These are phyloP conservation scores for Zymoseptoria passerinii DNA, from an alignment of 2,329 filamentous ascomycete genomes.

Conservation along the genomic window DNA sequence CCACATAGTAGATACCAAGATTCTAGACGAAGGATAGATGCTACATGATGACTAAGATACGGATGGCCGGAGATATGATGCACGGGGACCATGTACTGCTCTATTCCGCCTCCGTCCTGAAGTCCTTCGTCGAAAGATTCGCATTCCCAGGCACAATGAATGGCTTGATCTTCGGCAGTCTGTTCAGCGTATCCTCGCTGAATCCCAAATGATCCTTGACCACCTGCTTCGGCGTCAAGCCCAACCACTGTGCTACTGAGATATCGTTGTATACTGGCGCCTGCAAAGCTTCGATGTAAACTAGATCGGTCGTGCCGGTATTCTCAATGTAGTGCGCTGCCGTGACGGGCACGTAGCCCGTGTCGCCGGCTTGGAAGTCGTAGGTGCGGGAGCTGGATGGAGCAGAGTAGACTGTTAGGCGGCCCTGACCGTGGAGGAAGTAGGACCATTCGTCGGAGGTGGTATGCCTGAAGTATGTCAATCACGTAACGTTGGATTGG, in stretches of 20 bases:
- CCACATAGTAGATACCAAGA: background rate
- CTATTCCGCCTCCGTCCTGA: conserved; percentile 23
- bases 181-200: conserved; percentile 24
- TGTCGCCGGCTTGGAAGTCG: conserved; percentile 37
- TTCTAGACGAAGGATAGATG: background rate
- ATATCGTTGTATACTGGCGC: conserved; percentile 45
- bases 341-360: conserved; percentile 50
- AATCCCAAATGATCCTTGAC: conserved; percentile 28
- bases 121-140: conserved; percentile 32
- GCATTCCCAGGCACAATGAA: conserved; percentile 33
- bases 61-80: background rate
- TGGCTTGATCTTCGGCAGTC: conserved; percentile 32
- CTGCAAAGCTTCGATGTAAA: conserved; percentile 52
- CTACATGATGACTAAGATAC: background rate
- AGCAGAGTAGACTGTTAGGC: conserved; percentile 49
- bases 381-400: conserved; percentile 44
- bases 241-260: conserved; percentile 50
- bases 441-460: conserved; percentile 51
- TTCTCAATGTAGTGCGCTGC: conserved; percentile 55
- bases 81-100: background rate
- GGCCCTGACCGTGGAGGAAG: conserved; percentile 32
- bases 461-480: conserved; percentile 35
- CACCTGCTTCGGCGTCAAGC: conserved; percentile 37
- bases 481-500: background rate
- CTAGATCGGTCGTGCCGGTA: conserved; percentile 48